Base-by-base conservation (phyloP, 345 rosid species). In the Angophora floribunda region DNA sequence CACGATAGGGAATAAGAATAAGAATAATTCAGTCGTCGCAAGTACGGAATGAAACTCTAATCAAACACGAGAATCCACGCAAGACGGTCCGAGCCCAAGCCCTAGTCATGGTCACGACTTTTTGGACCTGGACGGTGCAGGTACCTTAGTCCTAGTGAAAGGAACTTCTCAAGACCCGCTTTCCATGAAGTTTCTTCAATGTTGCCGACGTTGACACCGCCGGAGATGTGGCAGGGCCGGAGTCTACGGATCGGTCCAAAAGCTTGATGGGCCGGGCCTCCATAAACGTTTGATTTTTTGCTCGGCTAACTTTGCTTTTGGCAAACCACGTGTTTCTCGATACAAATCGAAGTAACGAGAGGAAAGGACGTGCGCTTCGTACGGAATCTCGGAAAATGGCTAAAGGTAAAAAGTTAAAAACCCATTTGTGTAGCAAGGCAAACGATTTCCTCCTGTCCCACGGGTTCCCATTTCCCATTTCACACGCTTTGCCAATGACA, bases 401-500 rank as follows among this genome's bases (percentile, higher is more conserved):
- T n/a, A n/a, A n/a, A n/a, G n/a, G n/a, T n/a, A 36, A 22, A 22
- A 55, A 55, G 13, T 9, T 26, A 7, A 22, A 26, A 28, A 4
- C 28, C 61, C 28, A 28, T 1, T 55, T 36, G 41, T 36, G 3
- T 36, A 4, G 41, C 41, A 4, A 36, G 41, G 41, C 41, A 36
- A 36, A 36, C 41, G 41, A 36, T 36, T 36, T 36, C 41, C 41
- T 36, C 41, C 41, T 4, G 41, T 36, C 41, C 41, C 41, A 36
- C 41, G 41, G 41, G 41, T 36, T 36, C 41, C 41, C 41, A 36
- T 55, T 55, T 55, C 28, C 61, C 61, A 55, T 3, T 55, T 55
- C 13, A 9, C 1, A 0, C 7, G 30, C 0, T 61, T 0, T 26
- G 30, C 67, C 30, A 26, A 61, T 26, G 67, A 13, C 7, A 61